A percentile compares a stretch with the other conserved stretches of the same genome.
These are phyloP conservation scores for Brettanomyces custersianus DNA, from an alignment of 805 yeast genomes.

Conservation along the genomic window DNA sequence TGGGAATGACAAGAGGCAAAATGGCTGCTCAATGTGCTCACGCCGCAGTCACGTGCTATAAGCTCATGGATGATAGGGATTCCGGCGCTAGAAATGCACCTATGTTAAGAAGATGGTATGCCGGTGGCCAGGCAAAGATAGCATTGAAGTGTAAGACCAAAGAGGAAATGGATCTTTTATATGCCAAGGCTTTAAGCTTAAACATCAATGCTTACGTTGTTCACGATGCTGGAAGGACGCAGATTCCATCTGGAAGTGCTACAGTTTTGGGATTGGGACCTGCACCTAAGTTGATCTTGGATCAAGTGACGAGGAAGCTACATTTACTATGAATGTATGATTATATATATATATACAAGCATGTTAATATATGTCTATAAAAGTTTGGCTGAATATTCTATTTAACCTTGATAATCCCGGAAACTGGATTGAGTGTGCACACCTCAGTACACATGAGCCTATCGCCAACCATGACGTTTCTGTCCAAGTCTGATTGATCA, in stretches of 20 bases:
- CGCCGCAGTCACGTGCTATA: slow-evolving; percentile 90
- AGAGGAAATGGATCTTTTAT: slow-evolving; percentile 67
- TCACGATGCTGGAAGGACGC: slow-evolving; percentile 96
- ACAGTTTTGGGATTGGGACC: slow-evolving; percentile 98
- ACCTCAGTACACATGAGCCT: slow-evolving; percentile 36
- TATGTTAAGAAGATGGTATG: slow-evolving; percentile 67
- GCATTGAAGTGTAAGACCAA: slow-evolving; percentile 65
- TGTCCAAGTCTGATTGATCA: slow-evolving; percentile 4
- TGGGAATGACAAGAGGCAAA: slow-evolving; percentile 91
- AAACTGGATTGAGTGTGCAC: slow-evolving; percentile 30
- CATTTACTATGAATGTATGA: slow-evolving; percentile 47
- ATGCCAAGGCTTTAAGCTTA: slow-evolving; percentile 70
- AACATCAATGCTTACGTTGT: slow-evolving; percentile 75
- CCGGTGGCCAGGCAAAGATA: slow-evolving; percentile 88
- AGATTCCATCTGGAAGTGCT: slow-evolving; percentile 91
- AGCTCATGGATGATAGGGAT: slow-evolving; percentile 46
- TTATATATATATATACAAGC: background rate
- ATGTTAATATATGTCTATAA: background rate
- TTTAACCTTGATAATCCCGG: slow-evolving; percentile 2
- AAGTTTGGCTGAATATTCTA: background rate
- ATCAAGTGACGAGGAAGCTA: slow-evolving; percentile 71
- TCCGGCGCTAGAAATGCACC: slow-evolving; percentile 51
- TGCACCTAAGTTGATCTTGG: slow-evolving; percentile 76
- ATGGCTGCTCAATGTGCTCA: slow-evolving; percentile 97
- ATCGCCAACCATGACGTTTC: slow-evolving; percentile 30